These are phyloP conservation scores for Candida neerlandica DNA, from an alignment of 1,139 yeast species.

Conservation along the genomic window DNA sequence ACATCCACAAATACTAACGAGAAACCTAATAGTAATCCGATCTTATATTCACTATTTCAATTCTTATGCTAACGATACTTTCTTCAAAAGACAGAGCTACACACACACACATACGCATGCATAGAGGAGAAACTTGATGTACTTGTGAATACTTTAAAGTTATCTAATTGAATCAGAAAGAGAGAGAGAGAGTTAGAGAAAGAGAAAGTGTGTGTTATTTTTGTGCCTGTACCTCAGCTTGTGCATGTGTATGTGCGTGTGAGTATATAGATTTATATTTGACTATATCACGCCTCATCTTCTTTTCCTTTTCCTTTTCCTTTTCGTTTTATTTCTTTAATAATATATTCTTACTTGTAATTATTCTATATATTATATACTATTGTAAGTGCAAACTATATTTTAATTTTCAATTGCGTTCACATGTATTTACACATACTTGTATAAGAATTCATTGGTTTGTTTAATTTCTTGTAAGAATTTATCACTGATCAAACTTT, in stretches of 20 bases:
- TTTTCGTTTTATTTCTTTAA: neutral
- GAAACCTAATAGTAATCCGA: too few species aligned
- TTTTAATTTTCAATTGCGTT: neutral
- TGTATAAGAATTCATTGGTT: conserved; percentile 48
- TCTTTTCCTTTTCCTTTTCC: neutral
- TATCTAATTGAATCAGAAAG: too few species aligned
- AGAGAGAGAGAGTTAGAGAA: too few species aligned
- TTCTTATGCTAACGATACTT: neutral
- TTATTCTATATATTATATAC: neutral
- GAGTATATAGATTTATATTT: neutral
- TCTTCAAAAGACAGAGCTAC: neutral
- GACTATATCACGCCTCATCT: neutral
- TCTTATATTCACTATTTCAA: neutral
- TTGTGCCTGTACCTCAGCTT: neutral
- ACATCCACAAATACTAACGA: neutral
- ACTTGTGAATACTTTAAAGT: too few species aligned
- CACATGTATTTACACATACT: conserved; percentile 18
- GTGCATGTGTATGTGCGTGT: too few species aligned
- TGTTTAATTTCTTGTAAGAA: conserved; percentile 35
- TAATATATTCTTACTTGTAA: neutral
- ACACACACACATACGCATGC: neutral
- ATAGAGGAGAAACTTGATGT: neutral
- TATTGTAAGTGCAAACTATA: neutral
- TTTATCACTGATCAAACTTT: conserved; percentile 34
- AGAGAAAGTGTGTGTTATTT: neutral